Evolutionary conservation across 495 filamentous ascomycete genomes (phyloP), one percentile per base, ranked within the genome.

Genomic region (Aspergillus nanangensis): DNA sequence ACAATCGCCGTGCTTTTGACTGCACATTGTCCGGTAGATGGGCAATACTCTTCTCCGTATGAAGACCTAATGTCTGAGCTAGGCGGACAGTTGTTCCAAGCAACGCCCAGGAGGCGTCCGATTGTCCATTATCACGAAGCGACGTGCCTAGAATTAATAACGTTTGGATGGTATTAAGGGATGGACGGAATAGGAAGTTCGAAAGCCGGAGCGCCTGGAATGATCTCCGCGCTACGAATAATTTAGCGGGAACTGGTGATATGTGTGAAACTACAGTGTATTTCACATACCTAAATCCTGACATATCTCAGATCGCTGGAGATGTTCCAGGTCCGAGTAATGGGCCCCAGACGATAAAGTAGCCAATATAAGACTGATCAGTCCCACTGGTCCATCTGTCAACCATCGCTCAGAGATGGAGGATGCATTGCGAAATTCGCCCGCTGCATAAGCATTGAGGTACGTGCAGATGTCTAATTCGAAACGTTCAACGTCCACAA

Each of bases 291-390:
- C 60, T 47, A 69, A 60, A 19, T 69, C 62, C n/a, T 52, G 57
- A 15, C 56, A 51, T 9, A 60, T 34, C 14, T 64, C 58, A 1
- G 59, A 55, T 4, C 66, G 51, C 19, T 58, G 49, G 2, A 62
- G 50, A 32, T 62, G 52, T 5, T 60, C 63, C 11, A 76, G 46
- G 33, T 65, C 63, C 1, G 74, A 77, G 51, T 64, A 77, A 52
- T 80, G 77, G 17, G 67, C 72, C 7, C 77, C 77, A 22, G 70
- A 69, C 8, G 74, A 73, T 15, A 80, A 47, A 0, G 67, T 71
- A 3, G 77, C 77, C 38, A 80, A 65, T 0, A 80, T 46, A 58
- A 54, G 61, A 56, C 56, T 70, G 29, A 58, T 63, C 46, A 58
- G 70, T 40, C 53, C 72, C 47, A 63, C 66, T 50, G 66, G 62